These are phyloP conservation scores for Lactarius deliciosus DNA, from an alignment of 768 basidiomycete genomes.

Conservation along the genomic window DNA sequence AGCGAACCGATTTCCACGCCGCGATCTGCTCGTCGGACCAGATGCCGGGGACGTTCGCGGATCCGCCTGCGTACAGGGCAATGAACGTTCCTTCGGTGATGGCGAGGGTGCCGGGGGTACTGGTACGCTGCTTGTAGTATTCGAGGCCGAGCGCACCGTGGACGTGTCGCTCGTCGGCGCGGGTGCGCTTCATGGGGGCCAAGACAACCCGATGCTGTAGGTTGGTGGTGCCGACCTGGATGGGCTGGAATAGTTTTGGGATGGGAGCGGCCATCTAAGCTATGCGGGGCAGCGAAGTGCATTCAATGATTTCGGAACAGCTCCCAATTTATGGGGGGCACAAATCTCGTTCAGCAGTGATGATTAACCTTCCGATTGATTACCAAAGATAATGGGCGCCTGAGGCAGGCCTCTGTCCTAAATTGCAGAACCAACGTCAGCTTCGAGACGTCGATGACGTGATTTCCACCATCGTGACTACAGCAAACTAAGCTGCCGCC, in stretches of 20 bases:
- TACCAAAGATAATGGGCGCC: background rate
- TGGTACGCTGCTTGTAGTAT: slow-evolving; percentile 51
- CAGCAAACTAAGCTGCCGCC: too few relatives aligned
- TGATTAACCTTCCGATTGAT: background rate
- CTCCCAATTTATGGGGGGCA: background rate
- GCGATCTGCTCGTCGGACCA: slow-evolving; percentile 50
- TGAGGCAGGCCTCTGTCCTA: background rate
- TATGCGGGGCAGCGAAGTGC: background rate
- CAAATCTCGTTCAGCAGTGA: background rate
- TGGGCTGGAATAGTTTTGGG: slow-evolving; percentile 46
- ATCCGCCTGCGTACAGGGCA: slow-evolving; percentile 49
- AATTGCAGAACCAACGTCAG: too few relatives aligned
- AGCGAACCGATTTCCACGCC: slow-evolving; percentile 52
- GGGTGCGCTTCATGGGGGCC: slow-evolving; percentile 52
- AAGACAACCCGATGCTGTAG: slow-evolving; percentile 54
- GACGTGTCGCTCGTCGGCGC: slow-evolving; percentile 41
- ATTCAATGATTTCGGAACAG: background rate
- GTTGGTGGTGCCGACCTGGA: slow-evolving; percentile 41
- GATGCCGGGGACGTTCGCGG: slow-evolving; percentile 45
- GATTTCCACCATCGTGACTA: too few relatives aligned
- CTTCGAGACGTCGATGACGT: too few relatives aligned
- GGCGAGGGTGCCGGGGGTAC: slow-evolving; percentile 50
- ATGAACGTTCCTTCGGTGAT: slow-evolving; percentile 62
- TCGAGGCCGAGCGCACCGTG: slow-evolving; percentile 39
- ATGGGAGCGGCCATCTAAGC: background rate